Percentiles rank a stretch among this genome's conserved stretches.
Conservation (phyloP, 352 stramenopile species). For the Albugo laibachii region DNA sequence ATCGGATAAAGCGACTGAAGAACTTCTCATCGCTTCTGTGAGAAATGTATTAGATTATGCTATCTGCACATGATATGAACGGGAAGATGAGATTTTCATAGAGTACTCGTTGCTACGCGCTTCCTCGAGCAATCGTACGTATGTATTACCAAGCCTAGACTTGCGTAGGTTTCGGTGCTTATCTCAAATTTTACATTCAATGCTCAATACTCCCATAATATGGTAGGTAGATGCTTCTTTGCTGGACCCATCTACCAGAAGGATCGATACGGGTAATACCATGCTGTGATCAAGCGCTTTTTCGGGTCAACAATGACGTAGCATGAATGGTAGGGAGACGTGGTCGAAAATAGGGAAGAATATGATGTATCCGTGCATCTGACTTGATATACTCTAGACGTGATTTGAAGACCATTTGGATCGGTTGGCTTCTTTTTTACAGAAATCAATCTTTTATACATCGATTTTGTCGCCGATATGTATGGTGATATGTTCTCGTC, state of each 20-base stretch:
- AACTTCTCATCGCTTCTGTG: too few relatives aligned
- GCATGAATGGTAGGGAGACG: slow-evolving; percentile 40
- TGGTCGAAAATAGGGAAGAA: slow-evolving; percentile 9
- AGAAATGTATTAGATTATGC: too few relatives aligned
- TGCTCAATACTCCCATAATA: too few relatives aligned
- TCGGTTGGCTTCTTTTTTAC: slow-evolving; percentile 35
- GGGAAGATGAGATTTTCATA: too few relatives aligned
- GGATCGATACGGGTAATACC: slow-evolving; percentile 23
- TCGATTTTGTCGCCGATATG: slow-evolving; percentile 15
- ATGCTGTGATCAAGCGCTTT: slow-evolving; percentile 46
- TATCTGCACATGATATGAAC: too few relatives aligned
- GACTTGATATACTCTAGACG: slow-evolving; percentile 31
- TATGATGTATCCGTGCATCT: slow-evolving; percentile 5
- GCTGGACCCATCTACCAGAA: slow-evolving; percentile 22
- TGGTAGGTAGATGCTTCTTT: too few relatives aligned
- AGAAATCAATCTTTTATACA: slow-evolving; percentile 46
- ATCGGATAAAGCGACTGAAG: too few relatives aligned
- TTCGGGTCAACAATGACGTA: slow-evolving; percentile 43
- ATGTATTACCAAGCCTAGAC: too few relatives aligned
- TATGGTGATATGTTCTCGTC: slow-evolving; percentile 45
- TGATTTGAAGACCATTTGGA: slow-evolving; percentile 20
- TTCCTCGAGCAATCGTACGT: too few relatives aligned
- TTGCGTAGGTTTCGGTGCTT: too few relatives aligned
- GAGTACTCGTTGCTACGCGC: too few relatives aligned
- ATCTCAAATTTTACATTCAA: too few relatives aligned